Evolutionary conservation across 768 basidiomycete genomes (phyloP).

Genomic region (Cyathus striatus): DNA sequence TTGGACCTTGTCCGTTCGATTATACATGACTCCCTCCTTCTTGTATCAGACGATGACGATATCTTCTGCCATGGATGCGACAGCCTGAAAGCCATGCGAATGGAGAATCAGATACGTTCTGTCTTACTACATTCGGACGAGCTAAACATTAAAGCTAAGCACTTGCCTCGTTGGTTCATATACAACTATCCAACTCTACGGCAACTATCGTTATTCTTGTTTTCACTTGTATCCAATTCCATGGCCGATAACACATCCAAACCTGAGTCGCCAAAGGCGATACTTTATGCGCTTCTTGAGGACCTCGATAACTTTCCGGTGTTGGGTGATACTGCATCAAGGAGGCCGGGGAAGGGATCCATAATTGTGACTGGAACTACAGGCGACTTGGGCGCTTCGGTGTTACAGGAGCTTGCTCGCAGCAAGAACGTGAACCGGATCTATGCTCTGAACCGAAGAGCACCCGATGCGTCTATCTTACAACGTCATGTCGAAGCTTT

Average conservation of each 20-base stretch:
- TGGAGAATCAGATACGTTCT: background rate
- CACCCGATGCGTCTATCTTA: background rate
- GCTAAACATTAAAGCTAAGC: background rate
- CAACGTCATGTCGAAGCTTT: background rate
- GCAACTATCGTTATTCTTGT: background rate
- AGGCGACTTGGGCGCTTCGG: background rate
- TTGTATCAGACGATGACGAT: background rate
- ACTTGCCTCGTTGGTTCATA: background rate
- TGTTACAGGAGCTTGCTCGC: background rate
- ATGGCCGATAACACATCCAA: background rate
- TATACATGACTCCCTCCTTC: background rate
- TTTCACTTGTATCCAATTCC: background rate
- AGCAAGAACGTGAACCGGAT: background rate
- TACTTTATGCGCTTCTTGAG: background rate
- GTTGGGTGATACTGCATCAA: background rate
- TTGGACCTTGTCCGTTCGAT: background rate
- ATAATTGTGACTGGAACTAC: background rate
- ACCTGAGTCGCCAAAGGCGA: background rate
- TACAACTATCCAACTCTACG: constrained; percentile 1
- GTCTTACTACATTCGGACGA: background rate
- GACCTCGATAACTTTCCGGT: background rate
- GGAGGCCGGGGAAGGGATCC: too few relatives aligned
- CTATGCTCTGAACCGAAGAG: background rate
- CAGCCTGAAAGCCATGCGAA: background rate
- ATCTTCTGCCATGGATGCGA: constrained; percentile 1